Evolutionary conservation across 1,284 basidiomycete species (phyloP).

Genomic region (Sanghuangporus weigelae): DNA sequence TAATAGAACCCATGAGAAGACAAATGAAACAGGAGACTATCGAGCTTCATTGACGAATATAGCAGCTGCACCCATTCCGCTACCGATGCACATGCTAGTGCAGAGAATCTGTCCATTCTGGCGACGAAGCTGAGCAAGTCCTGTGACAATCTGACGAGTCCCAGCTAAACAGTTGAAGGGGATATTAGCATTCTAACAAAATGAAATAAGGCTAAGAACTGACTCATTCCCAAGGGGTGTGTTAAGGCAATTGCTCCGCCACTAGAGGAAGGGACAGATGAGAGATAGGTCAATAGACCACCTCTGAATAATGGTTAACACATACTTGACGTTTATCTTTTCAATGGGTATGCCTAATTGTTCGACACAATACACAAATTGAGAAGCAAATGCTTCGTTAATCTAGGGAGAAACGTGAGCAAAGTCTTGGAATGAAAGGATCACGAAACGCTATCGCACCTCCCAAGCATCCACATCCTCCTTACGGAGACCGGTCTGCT

Average conservation of each 20-base stretch:
- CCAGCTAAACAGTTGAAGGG: conserved; percentile 52
- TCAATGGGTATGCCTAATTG: conserved; percentile 67
- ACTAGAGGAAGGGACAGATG: conserved; percentile 29
- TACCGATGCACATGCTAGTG: conserved; percentile 87
- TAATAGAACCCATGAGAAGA: background rate
- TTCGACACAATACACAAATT: conserved; percentile 79
- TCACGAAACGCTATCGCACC: conserved; percentile 46
- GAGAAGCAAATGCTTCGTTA: conserved; percentile 88
- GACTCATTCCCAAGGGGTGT: conserved; percentile 80
- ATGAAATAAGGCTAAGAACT: conserved; percentile 25
- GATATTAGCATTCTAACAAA: conserved; percentile 3
- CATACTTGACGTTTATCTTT: conserved; percentile 84
- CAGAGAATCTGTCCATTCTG: conserved; percentile 62
- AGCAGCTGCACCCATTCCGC: conserved; percentile 83
- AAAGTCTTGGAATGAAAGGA: conserved; percentile 28
- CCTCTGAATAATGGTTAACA: background rate
- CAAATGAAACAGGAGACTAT: conserved; percentile 7
- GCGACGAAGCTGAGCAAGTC: conserved; percentile 71
- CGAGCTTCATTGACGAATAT: conserved; percentile 73
- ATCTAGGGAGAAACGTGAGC: conserved; percentile 23
- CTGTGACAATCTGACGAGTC: conserved; percentile 81
- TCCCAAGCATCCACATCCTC: conserved; percentile 90
- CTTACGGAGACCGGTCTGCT: conserved; percentile 67
- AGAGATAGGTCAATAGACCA: background rate
- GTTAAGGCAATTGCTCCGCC: conserved; percentile 87